Percentiles rank a stretch among this genome's conserved stretches.
Conservation (phyloP, 2,329 filamentous ascomycete species). For the Cladorrhinum sp. region DNA sequence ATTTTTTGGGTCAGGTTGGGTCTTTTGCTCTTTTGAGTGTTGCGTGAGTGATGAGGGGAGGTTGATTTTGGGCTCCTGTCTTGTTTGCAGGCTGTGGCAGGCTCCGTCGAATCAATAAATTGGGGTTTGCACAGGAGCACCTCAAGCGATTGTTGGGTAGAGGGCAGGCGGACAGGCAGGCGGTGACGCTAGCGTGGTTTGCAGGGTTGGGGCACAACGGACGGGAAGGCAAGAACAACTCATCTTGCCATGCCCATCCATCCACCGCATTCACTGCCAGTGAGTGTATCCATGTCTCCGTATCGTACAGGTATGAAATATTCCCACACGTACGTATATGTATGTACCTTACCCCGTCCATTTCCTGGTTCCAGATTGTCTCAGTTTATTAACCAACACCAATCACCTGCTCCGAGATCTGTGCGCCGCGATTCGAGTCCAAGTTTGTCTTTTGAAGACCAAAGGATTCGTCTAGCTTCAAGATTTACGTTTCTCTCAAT, state of each 20-base stretch:
- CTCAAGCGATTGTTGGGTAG: neutral
- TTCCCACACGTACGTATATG: no score
- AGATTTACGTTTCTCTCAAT: no score
- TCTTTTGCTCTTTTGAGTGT: neutral
- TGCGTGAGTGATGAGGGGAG: neutral
- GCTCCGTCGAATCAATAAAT: constrained; percentile 13
- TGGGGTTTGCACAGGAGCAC: constrained; percentile 6
- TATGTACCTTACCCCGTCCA: no score
- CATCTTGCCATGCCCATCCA: neutral
- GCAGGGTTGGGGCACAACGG: neutral
- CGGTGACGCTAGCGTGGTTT: neutral
- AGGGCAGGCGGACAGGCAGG: neutral
- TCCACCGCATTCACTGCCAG: no score
- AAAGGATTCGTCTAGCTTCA: no score
- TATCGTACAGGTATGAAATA: no score
- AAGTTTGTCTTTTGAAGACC: no score
- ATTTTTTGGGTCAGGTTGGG: neutral
- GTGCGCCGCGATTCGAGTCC: no score
- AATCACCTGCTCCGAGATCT: no score
- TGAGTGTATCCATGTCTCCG: no score
- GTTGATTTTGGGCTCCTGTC: constrained; percentile 17
- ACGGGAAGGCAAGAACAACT: neutral
- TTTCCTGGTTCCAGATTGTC: no score
- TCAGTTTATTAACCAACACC: no score
- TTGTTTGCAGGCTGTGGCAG: constrained; percentile 18